Base-by-base conservation (phyloP, 345 rosid species). In the Toxicodendron radicans region DNA sequence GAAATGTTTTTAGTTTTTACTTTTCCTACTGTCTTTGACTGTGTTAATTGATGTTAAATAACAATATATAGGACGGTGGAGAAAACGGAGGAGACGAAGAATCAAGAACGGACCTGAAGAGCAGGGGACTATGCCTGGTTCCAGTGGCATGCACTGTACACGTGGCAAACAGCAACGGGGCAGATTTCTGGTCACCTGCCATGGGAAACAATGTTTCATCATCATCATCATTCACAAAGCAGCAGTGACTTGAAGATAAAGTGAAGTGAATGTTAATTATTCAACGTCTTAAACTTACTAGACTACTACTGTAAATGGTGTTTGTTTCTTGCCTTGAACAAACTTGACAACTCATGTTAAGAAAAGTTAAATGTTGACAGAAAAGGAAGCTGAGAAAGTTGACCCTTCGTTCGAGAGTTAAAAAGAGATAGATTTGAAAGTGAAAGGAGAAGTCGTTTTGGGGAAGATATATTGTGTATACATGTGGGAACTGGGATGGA, bases 131-230 rank as follows among this genome's bases (percentile, higher is more conserved):
- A 48, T 92, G 99, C 73, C 81, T 95, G 60, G 97, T 90, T 51
- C 97, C 97, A 0, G 77, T 87, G 72, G 91, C 85, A 0, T 87
- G 82, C 76, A 87, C 93, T 66, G 68, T 80, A 38, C 92, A 86
- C 77, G 91, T 90, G 80, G 91, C 79, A 5, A 84, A 75, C 65
- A 80, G 79, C 72, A 92, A 90, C 71, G 98, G 99, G 18, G 97
- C 97, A 13, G 97, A 95, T 88, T 88, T 84, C 75, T 95, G 98
- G 97, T 89, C 95, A 61, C 94, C 97, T 27, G 87, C 88, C 4
- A 85, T 60, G 82, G 80, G 77, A 49, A 82, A 71, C 69, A 70
- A 83, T 65, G 49, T 73, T 24, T 69, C 78, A 52, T 54, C 73
- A 48, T 41, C 74, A 70, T 41, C 79, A 10, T 18, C 63, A 27